Conservation (phyloP, 371 early-diverging fungal species). For the Phascolomyces articulosus region DNA sequence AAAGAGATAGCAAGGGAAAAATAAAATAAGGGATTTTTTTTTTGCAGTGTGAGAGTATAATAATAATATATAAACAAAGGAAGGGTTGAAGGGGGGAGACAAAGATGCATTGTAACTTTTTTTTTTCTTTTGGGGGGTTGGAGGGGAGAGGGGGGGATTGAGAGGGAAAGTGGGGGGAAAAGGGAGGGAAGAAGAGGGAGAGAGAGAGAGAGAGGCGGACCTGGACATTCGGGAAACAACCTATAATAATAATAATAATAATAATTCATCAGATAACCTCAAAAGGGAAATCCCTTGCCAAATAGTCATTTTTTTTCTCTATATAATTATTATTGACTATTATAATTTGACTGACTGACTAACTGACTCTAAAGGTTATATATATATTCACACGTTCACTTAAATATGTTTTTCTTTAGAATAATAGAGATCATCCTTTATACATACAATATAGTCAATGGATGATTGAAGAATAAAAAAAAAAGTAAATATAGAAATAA, state of each 20-base stretch:
- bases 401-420: neutral
- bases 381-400: slow-evolving; percentile 20
- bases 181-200: neutral
- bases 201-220: neutral
- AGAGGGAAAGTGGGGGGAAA: neutral
- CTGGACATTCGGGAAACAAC: slow-evolving; percentile 2
- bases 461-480: too few species aligned
- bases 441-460: too few species aligned
- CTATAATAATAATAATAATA: too few species aligned
- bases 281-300: slow-evolving; percentile 21
- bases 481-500: too few species aligned
- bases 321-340: too few species aligned
- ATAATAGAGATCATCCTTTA: too few species aligned
- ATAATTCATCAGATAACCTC: slow-evolving; percentile 8
- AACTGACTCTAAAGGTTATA: too few species aligned
- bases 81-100: too few species aligned
- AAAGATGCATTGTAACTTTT: slow-evolving; percentile 1
- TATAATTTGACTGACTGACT: too few species aligned
- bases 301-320: neutral
- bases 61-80: neutral
- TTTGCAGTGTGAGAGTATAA: slow-evolving; percentile 4
- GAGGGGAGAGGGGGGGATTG: neutral
- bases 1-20: neutral
- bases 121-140: too few species aligned
- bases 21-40: neutral